A percentile compares a stretch with the other conserved stretches of the same genome.
These are phyloP conservation scores for Chrysochromulina parva DNA, from an alignment of 78 protist species.

Conservation along the genomic window DNA sequence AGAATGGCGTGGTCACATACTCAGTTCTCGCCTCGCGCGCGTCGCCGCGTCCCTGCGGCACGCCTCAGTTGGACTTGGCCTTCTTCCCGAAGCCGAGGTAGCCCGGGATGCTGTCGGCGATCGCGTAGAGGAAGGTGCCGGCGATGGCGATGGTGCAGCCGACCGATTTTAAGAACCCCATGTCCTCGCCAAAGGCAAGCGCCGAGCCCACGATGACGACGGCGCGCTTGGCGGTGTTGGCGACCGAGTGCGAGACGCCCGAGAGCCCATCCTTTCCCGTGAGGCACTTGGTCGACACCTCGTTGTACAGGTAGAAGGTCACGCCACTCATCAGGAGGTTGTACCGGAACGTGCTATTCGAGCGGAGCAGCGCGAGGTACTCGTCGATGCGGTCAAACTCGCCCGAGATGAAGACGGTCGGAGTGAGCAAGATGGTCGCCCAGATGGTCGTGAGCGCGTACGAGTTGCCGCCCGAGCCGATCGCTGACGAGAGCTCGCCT, in stretches of 20 bases:
- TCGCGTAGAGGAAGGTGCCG: constrained; percentile 38
- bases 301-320: constrained; percentile 33
- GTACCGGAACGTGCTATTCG: background rate
- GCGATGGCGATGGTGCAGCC: background rate
- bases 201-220: constrained; percentile 50
- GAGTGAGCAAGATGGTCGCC: background rate
- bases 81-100: no score
- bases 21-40: no score
- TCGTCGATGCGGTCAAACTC: background rate
- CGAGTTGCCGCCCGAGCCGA: constrained; percentile 27
- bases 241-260: constrained; percentile 48
- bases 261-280: constrained; percentile 7
- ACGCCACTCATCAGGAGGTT: constrained; percentile 11
- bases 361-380: background rate
- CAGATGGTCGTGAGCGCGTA: constrained; percentile 32
- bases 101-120: background rate
- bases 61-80: no score
- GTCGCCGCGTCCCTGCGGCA: no score
- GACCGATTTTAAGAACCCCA: background rate
- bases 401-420: background rate
- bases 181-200: constrained; percentile 4
- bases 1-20: no score
- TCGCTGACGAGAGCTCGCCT: background rate
- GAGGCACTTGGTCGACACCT: constrained; percentile 25
- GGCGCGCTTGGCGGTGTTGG: constrained; percentile 55